Evolutionary conservation across 164 flowering plant genomes (phyloP).

Genomic region (Protea cynaroides): DNA sequence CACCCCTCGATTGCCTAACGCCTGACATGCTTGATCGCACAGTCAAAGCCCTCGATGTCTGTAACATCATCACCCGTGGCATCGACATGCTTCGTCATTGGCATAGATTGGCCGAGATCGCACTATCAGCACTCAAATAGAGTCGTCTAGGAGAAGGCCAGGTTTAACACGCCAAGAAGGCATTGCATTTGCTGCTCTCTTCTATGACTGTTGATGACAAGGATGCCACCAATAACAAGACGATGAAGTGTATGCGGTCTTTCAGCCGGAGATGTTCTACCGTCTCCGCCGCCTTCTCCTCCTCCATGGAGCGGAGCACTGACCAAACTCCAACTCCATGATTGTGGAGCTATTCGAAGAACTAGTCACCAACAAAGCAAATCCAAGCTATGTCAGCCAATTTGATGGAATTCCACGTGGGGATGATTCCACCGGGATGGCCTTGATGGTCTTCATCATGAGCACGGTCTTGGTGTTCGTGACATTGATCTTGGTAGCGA

Average conservation of each 20-base stretch:
- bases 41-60: constrained; percentile 61
- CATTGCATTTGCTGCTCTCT: constrained; percentile 33
- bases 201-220: constrained; percentile 44
- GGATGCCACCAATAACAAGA: constrained; percentile 19
- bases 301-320: constrained; percentile 23
- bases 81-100: constrained; percentile 49
- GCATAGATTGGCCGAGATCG: constrained; percentile 54
- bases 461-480: constrained; percentile 51
- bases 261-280: constrained; percentile 46
- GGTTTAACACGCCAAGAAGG: constrained; percentile 48
- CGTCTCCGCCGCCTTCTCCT: constrained; percentile 1
- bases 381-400: constrained; percentile 64
- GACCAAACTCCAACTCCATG: constrained; percentile 24
- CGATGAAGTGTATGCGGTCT: constrained; percentile 58
- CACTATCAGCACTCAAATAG: constrained; percentile 38
- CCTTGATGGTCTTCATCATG: constrained; percentile 55
- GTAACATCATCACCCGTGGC: constrained; percentile 54
- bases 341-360: constrained; percentile 45
- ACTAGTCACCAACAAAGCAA: constrained; percentile 83
- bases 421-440: constrained; percentile 44
- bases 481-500: constrained; percentile 72
- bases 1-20: too few species aligned
- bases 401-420: constrained; percentile 58
- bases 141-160: constrained; percentile 59
- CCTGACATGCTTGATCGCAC: constrained; percentile 58